Evolutionary conservation across 2,329 filamentous ascomycete genomes (phyloP), one percentile per base, ranked within the genome.

Genomic region (Trichothecium roseum): DNA sequence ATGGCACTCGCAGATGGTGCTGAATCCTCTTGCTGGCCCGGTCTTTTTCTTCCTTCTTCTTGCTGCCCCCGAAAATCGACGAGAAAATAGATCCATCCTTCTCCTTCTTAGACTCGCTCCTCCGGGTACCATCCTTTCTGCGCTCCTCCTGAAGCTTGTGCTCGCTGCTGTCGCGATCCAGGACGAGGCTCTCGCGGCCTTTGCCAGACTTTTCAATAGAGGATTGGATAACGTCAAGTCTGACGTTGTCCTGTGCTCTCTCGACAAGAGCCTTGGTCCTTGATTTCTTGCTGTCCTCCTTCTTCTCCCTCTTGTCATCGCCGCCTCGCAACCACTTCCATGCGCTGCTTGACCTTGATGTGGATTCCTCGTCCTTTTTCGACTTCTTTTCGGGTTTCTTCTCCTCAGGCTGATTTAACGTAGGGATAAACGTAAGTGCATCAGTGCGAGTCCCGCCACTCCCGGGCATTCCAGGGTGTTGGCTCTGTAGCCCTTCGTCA

Each of bases 71-170:
- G 51, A 98, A 96, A 37, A 98, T 78, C 1, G 87, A 91, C 0
- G 87, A 89, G 46, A 98, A 88, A n/a, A 96, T 69, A 43, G 89
- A 87, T 7, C 87, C 80, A 41, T 94, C 86, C 52, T 93, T 94
- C 45, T 95, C 88, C 55, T 88, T 94, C 61, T 89, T 94, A 15
- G 78, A 70, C 22, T 81, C 81, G 4, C 77, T 72, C 53, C 87
- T 91, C 30, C 85, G 78, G 42, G 64, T 72, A 47, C 74, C 80
- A 45, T 87, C 81, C 54, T 91, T 93, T 58, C 81, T 89, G 30
- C 84, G 74, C 49, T 94, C 86, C 44, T 86, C 82, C 39, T 87
- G 77, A 7, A 91, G 61, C 51, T 81, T 86, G 42, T 62, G 66
- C 43, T 85, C 81, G 36, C 81, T 57, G 41, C 62, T 78, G 17